Evolutionary conservation across 2,329 filamentous ascomycete species (phyloP), one percentile per base, ranked within the genome.

Genomic region (Neofusicoccum laricinum): DNA sequence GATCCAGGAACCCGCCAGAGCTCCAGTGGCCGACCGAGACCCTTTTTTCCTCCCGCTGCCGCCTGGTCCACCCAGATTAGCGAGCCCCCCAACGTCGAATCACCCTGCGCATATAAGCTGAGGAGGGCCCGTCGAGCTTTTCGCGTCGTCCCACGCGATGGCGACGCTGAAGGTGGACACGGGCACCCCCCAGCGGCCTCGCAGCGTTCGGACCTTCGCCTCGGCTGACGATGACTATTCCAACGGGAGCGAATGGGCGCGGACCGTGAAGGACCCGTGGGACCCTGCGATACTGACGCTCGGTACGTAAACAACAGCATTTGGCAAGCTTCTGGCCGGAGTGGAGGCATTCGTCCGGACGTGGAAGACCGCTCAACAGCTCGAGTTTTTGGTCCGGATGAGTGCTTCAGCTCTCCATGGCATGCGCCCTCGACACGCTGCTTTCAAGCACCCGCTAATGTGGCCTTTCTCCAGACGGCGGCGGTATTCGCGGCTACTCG

Each of bases 401-500:
- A 15, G 2, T 19, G 10, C 49, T 53, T 38, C 32, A 15, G 25
- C 49, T 36, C 30, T 2, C 30, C 25, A 30, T 6, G 25, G 25
- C 25, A 30, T 6, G 25, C 25, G 25, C 25, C 25, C 25, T 30
- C 25, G 25, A 30, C 4, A 4, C 25, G 25, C 25, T 30, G 25
- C 7, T 30, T 6, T 30, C 4, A 30, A 30, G 7, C 12, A 36
- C 7, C 11, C 11, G 32, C 49, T 53, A 38, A 53, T 15, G 19
- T 50, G 25, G 50, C 3, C 14, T 4, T 43, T 8, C 36, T 7
- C 17, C 61, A 76, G 77, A 84, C 71, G 81, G 82, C 57, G 81
- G 82, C 40, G 81, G 82, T 6, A 83, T 84, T 43, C 75, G 82
- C 64, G 81, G 81, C 65, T 83, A 83, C 72, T 80, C 80, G 63